These are phyloP conservation scores for Ceratobasidium papillatum DNA, from an alignment of 1,284 basidiomycete genomes.

Conservation along the genomic window DNA sequence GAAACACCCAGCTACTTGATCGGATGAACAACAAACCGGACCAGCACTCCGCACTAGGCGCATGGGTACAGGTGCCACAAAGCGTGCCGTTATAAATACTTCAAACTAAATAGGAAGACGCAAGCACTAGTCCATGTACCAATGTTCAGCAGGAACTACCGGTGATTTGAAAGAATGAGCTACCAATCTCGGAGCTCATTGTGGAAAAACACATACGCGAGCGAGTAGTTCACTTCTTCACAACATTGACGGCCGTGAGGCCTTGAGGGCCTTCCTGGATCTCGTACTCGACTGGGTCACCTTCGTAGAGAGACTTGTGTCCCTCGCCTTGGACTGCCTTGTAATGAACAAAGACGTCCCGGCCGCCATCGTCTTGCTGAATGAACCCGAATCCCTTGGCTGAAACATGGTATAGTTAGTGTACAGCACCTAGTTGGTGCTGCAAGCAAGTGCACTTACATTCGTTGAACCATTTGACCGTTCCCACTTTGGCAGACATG, in stretches of 20 bases:
- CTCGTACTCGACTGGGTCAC: slow-evolving; percentile 37
- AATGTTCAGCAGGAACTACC: neutral
- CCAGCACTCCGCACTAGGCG: neutral
- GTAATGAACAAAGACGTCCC: slow-evolving; percentile 39
- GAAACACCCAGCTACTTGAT: slow-evolving; percentile 14
- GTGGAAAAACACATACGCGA: neutral
- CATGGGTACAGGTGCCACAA: slow-evolving; percentile 11
- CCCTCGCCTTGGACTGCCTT: slow-evolving; percentile 32
- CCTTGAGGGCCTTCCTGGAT: slow-evolving; percentile 19
- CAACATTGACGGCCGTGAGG: slow-evolving; percentile 21
- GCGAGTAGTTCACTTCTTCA: slow-evolving; percentile 17
- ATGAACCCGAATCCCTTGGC: slow-evolving; percentile 40
- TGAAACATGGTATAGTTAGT: slow-evolving; percentile 12
- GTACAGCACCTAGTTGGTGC: neutral
- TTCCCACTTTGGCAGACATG: slow-evolving; percentile 28
- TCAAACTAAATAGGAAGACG: neutral
- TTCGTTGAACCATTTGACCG: slow-evolving; percentile 40
- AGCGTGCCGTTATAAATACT: slow-evolving; percentile 16
- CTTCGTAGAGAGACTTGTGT: slow-evolving; percentile 36
- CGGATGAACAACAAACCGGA: neutral
- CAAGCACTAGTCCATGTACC: neutral
- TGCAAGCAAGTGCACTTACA: neutral
- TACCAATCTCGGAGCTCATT: neutral
- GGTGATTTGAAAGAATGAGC: neutral
- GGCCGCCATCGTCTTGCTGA: slow-evolving; percentile 24